Evolutionary conservation across 1,284 basidiomycete genomes (phyloP).

Genomic region (Boletus sp.): DNA sequence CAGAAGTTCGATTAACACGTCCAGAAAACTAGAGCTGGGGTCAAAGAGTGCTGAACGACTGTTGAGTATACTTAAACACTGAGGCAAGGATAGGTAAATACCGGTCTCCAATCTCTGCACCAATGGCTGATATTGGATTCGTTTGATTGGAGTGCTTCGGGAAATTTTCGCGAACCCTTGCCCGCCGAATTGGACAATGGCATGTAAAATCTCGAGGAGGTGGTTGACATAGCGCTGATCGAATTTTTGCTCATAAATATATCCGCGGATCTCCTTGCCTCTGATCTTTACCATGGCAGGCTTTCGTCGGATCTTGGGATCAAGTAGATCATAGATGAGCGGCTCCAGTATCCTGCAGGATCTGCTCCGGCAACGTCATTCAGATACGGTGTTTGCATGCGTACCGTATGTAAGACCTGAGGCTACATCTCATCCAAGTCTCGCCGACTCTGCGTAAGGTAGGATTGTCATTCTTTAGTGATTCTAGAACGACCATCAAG

Average conservation of each 20-base stretch:
- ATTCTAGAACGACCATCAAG: conserved; percentile 86
- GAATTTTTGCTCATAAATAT: conserved; percentile 72
- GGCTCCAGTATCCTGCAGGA: conserved; percentile 80
- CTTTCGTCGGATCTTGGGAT: conserved; percentile 63
- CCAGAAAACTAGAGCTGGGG: conserved; percentile 71
- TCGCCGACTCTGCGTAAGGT: conserved; percentile 78
- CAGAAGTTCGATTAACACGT: conserved; percentile 70
- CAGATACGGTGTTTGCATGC: conserved; percentile 19
- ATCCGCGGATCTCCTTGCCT: conserved; percentile 68
- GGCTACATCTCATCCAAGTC: conserved; percentile 93
- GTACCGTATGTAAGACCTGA: conserved; percentile 89
- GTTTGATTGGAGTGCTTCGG: conserved; percentile 60
- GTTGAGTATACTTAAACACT: conserved; percentile 20
- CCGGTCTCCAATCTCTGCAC: conserved; percentile 61
- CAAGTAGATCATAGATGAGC: conserved; percentile 77
- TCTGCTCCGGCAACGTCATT: conserved; percentile 12
- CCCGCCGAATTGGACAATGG: conserved; percentile 85
- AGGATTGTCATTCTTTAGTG: conserved; percentile 77
- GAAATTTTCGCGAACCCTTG: conserved; percentile 81
- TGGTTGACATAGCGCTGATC: conserved; percentile 77
- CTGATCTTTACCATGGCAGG: conserved; percentile 56
- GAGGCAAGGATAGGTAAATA: conserved; percentile 36
- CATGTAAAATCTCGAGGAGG: conserved; percentile 75
- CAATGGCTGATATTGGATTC: conserved; percentile 62
- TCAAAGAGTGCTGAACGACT: conserved; percentile 53